Evolutionary conservation across 495 filamentous ascomycete genomes (phyloP).

Genomic region (Mycothermus thermophilus): DNA sequence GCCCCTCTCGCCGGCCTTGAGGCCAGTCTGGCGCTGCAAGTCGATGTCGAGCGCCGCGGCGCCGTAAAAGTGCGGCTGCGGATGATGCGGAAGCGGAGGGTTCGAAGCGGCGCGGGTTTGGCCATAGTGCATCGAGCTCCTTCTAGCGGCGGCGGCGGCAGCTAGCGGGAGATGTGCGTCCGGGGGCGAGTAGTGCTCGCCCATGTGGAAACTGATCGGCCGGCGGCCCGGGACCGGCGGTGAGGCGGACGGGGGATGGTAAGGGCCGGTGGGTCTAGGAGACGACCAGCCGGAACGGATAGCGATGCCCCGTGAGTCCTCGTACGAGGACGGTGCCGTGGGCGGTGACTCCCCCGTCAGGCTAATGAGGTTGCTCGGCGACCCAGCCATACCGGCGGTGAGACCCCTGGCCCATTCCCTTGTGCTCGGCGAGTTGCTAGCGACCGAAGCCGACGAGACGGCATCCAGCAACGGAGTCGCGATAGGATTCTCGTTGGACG

Average conservation of each 20-base stretch:
- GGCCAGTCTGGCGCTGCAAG: constrained; percentile 35
- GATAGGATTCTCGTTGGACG: constrained; percentile 24
- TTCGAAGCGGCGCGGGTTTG: constrained; percentile 32
- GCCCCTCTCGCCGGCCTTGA: constrained; percentile 46
- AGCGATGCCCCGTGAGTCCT: constrained; percentile 26
- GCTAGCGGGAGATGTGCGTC: constrained; percentile 31
- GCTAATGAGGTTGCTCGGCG: constrained; percentile 41
- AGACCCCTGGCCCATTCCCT: constrained; percentile 40
- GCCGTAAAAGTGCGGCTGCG: constrained; percentile 57
- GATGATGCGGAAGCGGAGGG: constrained; percentile 67
- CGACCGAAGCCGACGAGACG: constrained; percentile 28
- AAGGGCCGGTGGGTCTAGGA: constrained; percentile 23
- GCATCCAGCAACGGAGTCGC: constrained; percentile 32
- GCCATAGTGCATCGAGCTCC: constrained; percentile 46
- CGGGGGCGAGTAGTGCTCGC: constrained; percentile 28
- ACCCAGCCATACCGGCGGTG: constrained; percentile 33
- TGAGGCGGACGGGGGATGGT: constrained; percentile 32
- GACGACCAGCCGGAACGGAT: constrained; percentile 30
- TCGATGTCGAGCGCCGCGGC: constrained; percentile 57
- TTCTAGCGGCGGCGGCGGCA: constrained; percentile 28
- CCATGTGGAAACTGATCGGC: constrained; percentile 40
- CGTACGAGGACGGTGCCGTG: constrained; percentile 39
- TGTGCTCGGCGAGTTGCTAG: constrained; percentile 33
- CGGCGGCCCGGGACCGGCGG: constrained; percentile 32
- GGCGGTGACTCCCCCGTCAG: constrained; percentile 41